A percentile compares a stretch with the other conserved stretches of the same genome.
Evolutionary conservation across 208 protist genomes (phyloP).

Genomic region (Leishmania turanica): DNA sequence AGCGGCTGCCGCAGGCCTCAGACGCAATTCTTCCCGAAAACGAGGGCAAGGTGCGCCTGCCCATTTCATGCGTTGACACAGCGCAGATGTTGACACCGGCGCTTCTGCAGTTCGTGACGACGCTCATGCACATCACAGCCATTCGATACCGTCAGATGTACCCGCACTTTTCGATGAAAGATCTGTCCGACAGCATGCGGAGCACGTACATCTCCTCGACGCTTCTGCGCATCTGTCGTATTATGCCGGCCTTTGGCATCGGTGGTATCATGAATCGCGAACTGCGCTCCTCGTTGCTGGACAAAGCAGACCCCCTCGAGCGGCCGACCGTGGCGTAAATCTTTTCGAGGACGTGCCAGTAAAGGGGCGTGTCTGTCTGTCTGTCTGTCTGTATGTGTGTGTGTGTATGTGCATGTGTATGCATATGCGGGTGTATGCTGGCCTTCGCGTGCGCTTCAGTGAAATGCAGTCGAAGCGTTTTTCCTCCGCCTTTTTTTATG

Average conservation of each 20-base stretch:
- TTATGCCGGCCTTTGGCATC: slow-evolving; percentile 82
- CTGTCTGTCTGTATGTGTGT: background rate
- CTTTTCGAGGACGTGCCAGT: background rate
- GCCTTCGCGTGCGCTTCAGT: background rate
- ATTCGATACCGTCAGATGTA: slow-evolving; percentile 90
- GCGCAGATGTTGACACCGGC: slow-evolving; percentile 80
- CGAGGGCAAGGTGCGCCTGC: slow-evolving; percentile 58
- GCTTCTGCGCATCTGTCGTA: slow-evolving; percentile 79
- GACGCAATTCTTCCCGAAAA: slow-evolving; percentile 51
- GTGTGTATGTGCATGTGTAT: too few species aligned
- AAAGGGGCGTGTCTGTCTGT: background rate
- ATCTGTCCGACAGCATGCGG: slow-evolving; percentile 58
- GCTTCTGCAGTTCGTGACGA: slow-evolving; percentile 80
- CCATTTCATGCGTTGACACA: slow-evolving; percentile 61
- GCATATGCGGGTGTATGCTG: background rate
- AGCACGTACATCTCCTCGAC: slow-evolving; percentile 79
- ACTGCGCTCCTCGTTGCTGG: slow-evolving; percentile 69
- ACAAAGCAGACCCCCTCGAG: slow-evolving; percentile 52
- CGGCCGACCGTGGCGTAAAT: slow-evolving; percentile 13
- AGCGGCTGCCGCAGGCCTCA: slow-evolving; percentile 31
- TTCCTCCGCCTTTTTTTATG: background rate
- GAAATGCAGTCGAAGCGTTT: background rate
- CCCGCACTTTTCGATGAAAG: slow-evolving; percentile 67
- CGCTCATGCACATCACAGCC: slow-evolving; percentile 82
- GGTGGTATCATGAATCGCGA: slow-evolving; percentile 88